phyloP scores from a whole-genome alignment of 352 stramenopile species.

The Pythium guiyangense region DNA sequence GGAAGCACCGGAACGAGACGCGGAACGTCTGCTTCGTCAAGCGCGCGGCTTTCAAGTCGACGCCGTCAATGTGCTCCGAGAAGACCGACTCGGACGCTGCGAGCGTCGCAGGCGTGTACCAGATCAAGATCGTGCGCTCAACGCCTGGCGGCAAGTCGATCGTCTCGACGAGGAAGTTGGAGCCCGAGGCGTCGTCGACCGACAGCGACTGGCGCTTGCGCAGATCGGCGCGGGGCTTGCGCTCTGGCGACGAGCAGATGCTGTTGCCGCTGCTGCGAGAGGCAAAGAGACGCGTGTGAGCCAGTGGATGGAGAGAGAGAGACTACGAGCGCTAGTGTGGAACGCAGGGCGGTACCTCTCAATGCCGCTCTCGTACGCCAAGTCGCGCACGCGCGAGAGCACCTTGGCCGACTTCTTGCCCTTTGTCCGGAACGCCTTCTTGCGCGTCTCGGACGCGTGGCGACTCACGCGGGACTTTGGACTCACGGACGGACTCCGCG shows the following conservation, averaged over 20 bases:
- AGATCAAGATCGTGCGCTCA: conserved; percentile 87
- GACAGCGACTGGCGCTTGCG: conserved; percentile 36
- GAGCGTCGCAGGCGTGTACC: conserved; percentile 63
- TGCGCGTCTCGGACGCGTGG: conserved; percentile 31
- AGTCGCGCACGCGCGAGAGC: conserved; percentile 48
- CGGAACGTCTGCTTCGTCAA: conserved; percentile 87
- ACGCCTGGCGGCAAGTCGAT: conserved; percentile 82
- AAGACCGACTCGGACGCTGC: conserved; percentile 33
- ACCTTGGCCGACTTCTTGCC: conserved; percentile 42
- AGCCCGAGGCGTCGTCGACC: conserved; percentile 57
- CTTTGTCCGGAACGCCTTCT: conserved; percentile 49
- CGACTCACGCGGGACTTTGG: conserved; percentile 41
- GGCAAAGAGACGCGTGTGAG: neutral
- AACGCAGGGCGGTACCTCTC: conserved; percentile 55
- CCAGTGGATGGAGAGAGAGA: no score
- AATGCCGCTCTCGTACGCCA: conserved; percentile 68
- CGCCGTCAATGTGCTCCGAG: conserved; percentile 40
- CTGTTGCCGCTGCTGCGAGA: conserved; percentile 34
- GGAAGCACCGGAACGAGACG: conserved; percentile 83
- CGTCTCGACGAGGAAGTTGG: conserved; percentile 86
- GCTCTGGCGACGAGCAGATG: conserved; percentile 73
- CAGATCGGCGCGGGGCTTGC: conserved; percentile 38
- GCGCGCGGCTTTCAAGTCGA: conserved; percentile 75
- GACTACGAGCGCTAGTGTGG: neutral
- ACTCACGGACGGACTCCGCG: conserved; percentile 47